Base-by-base conservation (phyloP, 768 basidiomycete genomes). In the Crassisporium funariophilum region DNA sequence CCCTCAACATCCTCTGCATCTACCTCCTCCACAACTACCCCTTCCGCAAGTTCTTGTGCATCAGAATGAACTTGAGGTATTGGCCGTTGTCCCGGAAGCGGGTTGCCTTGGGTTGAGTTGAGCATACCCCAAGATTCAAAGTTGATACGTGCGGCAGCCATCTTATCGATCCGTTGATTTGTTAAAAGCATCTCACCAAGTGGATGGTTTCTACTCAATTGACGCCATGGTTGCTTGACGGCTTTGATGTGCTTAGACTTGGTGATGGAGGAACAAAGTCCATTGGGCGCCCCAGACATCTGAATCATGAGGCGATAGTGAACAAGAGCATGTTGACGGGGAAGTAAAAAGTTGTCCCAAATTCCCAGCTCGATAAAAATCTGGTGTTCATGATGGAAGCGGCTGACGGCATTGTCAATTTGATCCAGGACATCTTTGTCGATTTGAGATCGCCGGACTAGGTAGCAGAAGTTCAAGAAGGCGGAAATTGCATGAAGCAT, bases 201-300 rank as follows among this genome's bases (percentile, higher is more conserved):
- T 0, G 63, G 53, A 4, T 64, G 45, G 35, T 49, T 51, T 5
- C 35, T 39, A 46, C 44, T 64, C 2, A 58, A 62, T 3, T 52
- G 52, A 5, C 55, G 42, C 59, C 60, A 69, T 4, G 66, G 70
- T 29, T 67, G 31, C 35, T 72, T 72, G 3, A 73, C 64, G 4
- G 64, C 66, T 10, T 57, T 64, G 38, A 70, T 67, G 33, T 70
- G 70, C 20, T 62, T 65, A 0, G 57, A 59, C 21, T 73, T 68
- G 0, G 62, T 72, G 12, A 70, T 73, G 0, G 63, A 72, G 0
- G 63, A 67, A 37, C 69, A 71, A 1, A 72, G 56, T 0, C 70
- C 65, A 37, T 70, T 67, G 0, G 64, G 68, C 2, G 62, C 50
- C 1, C 63, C 63, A 46, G 66, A 71, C 4, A 56, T 19, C 0